A percentile compares a stretch with the other conserved stretches of the same genome.
Evolutionary conservation across 2,329 filamentous ascomycete species (phyloP).

Genomic region (Fusarium brachygibbosum): DNA sequence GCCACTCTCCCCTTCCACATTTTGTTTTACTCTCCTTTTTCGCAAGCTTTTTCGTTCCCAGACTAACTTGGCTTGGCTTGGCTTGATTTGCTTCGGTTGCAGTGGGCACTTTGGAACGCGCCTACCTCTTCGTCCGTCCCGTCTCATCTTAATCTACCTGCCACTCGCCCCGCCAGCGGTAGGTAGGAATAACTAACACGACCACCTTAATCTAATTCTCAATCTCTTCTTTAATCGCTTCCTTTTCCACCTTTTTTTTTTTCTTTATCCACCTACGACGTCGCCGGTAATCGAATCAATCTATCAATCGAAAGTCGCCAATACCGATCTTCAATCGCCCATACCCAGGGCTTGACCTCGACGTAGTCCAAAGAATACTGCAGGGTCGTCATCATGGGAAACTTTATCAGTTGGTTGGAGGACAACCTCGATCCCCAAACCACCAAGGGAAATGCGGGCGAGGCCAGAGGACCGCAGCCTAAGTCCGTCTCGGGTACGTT

Average conservation of each 20-base stretch:
- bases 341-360: constrained; percentile 11
- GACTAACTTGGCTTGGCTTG: too few relatives aligned
- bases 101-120: constrained; percentile 22
- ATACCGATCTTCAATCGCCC: constrained; percentile 2
- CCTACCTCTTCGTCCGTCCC: constrained; percentile 8
- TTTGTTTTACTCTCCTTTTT: constrained; percentile 3
- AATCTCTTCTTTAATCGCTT: constrained; percentile 26
- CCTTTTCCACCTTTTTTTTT: neutral
- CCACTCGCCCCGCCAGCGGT: constrained; percentile 30
- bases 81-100: constrained; percentile 3
- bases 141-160: constrained; percentile 44
- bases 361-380: constrained; percentile 20
- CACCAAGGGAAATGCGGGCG: constrained; percentile 40
- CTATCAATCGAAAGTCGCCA: constrained; percentile 12
- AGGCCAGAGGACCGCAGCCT: constrained; percentile 47
- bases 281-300: constrained; percentile 11
- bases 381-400: constrained; percentile 52
- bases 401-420: constrained; percentile 58
- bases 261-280: neutral
- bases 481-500: constrained; percentile 54
- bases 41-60: constrained; percentile 20
- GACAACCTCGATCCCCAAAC: constrained; percentile 47
- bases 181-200: constrained; percentile 7
- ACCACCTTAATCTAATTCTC: constrained; percentile 9
- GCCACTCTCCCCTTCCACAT: constrained; percentile 3